Base-by-base conservation (phyloP, 2,329 filamentous ascomycete species). In the Sordariomycetes sp. region DNA sequence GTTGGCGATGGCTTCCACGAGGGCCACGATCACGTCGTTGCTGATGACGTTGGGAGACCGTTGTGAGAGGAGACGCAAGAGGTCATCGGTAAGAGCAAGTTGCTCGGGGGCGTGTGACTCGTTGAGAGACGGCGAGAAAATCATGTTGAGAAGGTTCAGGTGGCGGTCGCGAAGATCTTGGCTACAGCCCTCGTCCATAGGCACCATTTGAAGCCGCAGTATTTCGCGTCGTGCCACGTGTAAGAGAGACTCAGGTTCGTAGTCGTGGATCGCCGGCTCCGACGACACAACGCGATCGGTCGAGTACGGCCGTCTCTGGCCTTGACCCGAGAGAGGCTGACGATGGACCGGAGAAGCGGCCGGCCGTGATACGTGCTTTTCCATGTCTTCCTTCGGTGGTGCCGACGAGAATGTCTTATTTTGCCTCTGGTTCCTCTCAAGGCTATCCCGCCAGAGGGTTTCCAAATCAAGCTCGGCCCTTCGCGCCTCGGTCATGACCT, bases 401-500 rank as follows among this genome's bases (percentile, higher is more conserved):
- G 58, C 50, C 20, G 35, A 22, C 35, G 57, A 48, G 24, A 61
- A 28, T 1, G 56, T 62, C 32, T 69, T 64, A 0, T 66, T 68
- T 15, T 64, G 63, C 22, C 70, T 63, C 53, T 66, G 66, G 39
- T 65, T 66, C 12, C 57, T 52, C 55, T 57, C 57, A 2, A 74
- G 54, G 61, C 63, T 73, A 8, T 68, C 68, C 39, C 66, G 66
- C 80, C 80, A 84, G 1, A 83, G 67, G 12, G 64, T 65, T 63
- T 83, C 80, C 13, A 84, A 65, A 52, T 75, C 74, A 55, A 83
- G 68, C 62, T 83, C 79, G 24, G 68, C 65, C 35, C 80, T 72
- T 58, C 78, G 71, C 10, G 71, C 64, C 62, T 80, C 78, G 0
- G 79, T 82, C 70, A 83, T 74, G 62, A 81, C 75, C 63, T 84